A percentile compares a stretch with the other conserved stretches of the same genome.
Conservation (phyloP, 768 basidiomycete genomes). For the Galerina sulciceps region DNA sequence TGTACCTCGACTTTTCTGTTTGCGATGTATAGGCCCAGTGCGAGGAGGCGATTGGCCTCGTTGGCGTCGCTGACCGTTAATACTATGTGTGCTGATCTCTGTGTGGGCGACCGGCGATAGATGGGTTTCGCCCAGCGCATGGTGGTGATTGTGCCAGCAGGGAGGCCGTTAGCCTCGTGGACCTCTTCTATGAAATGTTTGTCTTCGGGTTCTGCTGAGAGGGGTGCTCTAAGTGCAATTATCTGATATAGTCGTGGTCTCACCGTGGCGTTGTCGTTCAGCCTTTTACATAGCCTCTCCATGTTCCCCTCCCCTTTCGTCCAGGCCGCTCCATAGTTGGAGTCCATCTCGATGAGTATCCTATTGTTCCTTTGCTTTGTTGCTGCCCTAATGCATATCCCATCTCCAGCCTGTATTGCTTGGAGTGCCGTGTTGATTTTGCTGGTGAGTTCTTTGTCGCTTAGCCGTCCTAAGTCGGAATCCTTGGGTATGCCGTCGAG, state of each 20-base stretch:
- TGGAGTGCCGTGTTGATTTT: background rate
- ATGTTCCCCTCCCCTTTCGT: background rate
- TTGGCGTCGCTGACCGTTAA: conserved; percentile 8
- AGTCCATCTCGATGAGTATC: conserved; percentile 2
- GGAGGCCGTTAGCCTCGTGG: conserved; percentile 9
- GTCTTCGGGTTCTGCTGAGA: conserved; percentile 6
- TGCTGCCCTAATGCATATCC: background rate
- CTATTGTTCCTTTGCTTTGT: background rate
- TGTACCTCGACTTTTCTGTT: background rate
- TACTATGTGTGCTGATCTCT: conserved; percentile 13
- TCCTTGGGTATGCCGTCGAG: background rate
- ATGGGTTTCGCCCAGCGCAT: conserved; percentile 16
- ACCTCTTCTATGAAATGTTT: conserved; percentile 1
- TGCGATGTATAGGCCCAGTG: conserved; percentile 8
- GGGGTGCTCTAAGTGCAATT: conserved; percentile 10
- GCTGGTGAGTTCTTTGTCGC: background rate
- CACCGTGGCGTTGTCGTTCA: background rate
- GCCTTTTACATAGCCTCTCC: background rate
- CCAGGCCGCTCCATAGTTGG: conserved; percentile 5
- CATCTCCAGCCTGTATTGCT: background rate
- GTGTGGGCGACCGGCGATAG: background rate
- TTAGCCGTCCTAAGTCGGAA: background rate
- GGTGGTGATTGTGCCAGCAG: background rate
- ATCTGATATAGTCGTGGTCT: background rate
- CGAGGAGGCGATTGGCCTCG: conserved; percentile 15